Evolutionary conservation across 1,284 basidiomycete species (phyloP).

Genomic region (Mycosarcoma maydis): DNA sequence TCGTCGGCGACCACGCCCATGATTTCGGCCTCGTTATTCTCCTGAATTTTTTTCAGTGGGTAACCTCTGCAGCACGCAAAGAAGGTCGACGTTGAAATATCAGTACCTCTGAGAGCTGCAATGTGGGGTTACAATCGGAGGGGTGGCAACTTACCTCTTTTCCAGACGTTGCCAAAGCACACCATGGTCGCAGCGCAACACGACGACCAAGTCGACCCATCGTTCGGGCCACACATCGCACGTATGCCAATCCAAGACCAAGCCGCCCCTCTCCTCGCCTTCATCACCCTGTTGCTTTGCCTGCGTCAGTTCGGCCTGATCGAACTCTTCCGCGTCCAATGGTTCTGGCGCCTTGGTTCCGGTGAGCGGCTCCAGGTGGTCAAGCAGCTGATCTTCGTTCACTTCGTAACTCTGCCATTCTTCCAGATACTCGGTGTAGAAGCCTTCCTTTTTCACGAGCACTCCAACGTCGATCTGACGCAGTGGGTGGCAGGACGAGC

Average conservation of each 20-base stretch:
- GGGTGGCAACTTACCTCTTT: constrained; percentile 82
- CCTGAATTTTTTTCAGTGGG: constrained; percentile 90
- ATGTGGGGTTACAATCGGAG: too few relatives aligned
- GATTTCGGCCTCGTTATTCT: constrained; percentile 98
- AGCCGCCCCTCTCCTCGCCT: constrained; percentile 70
- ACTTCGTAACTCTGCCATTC: constrained; percentile 95
- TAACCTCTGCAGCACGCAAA: constrained; percentile 85
- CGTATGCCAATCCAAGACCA: constrained; percentile 97
- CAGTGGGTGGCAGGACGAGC: constrained; percentile 28
- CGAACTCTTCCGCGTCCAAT: constrained; percentile 34
- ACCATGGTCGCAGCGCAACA: constrained; percentile 87
- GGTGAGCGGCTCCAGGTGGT: constrained; percentile 57
- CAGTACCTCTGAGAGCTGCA: too few relatives aligned
- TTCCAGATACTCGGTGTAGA: constrained; percentile 87
- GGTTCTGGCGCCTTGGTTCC: constrained; percentile 60
- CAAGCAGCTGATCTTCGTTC: constrained; percentile 78
- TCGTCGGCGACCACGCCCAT: constrained; percentile 93
- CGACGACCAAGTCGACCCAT: constrained; percentile 96
- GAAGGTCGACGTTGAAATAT: too few relatives aligned
- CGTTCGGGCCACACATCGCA: constrained; percentile 94
- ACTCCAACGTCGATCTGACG: constrained; percentile 88
- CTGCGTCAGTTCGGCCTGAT: constrained; percentile 5
- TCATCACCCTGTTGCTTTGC: constrained; percentile 34
- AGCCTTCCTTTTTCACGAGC: constrained; percentile 81
- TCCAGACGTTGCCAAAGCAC: constrained; percentile 93